Percentiles rank a stretch among this genome's conserved stretches.
Conservation (phyloP, 1,139 yeast species). For the Geotrichum carabidarum region DNA sequence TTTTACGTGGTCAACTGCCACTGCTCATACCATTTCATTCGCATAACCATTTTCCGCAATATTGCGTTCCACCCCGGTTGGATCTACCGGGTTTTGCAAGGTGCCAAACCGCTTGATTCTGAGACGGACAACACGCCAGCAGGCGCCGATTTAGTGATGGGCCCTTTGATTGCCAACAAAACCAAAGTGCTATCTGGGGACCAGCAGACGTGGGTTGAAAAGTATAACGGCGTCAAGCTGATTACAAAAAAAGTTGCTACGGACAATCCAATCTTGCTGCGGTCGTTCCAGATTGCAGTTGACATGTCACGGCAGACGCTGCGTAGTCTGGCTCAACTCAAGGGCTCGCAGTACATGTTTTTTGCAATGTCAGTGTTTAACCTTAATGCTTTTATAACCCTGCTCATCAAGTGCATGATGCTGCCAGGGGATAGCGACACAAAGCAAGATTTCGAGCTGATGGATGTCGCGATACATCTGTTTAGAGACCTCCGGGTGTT, state of each 20-base stretch:
- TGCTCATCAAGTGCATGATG: slow-evolving; percentile 30
- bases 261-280: slow-evolving; percentile 24
- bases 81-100: slow-evolving; percentile 22
- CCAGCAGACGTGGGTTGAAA: slow-evolving; percentile 11
- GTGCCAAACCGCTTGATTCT: background rate
- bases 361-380: slow-evolving; percentile 23
- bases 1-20: slow-evolving; percentile 14
- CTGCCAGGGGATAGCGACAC: slow-evolving; percentile 28
- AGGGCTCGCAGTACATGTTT: background rate
- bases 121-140: background rate
- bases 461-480: slow-evolving; percentile 21
- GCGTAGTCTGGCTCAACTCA: slow-evolving; percentile 9
- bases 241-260: slow-evolving; percentile 7
- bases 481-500: background rate
- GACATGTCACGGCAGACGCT: slow-evolving; percentile 27
- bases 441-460: slow-evolving; percentile 25
- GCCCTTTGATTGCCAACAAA: background rate
- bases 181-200: background rate
- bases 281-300: slow-evolving; percentile 26
- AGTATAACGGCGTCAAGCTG: slow-evolving; percentile 15
- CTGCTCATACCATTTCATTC: slow-evolving; percentile 28
- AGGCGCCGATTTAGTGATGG: background rate
- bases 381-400: slow-evolving; percentile 28
- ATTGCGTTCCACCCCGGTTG: slow-evolving; percentile 35
- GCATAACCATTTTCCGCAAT: slow-evolving; percentile 29